Evolutionary conservation across 148 eudicot species (phyloP), one percentile per base, ranked within the genome.

Genomic region (Cornus controversa): DNA sequence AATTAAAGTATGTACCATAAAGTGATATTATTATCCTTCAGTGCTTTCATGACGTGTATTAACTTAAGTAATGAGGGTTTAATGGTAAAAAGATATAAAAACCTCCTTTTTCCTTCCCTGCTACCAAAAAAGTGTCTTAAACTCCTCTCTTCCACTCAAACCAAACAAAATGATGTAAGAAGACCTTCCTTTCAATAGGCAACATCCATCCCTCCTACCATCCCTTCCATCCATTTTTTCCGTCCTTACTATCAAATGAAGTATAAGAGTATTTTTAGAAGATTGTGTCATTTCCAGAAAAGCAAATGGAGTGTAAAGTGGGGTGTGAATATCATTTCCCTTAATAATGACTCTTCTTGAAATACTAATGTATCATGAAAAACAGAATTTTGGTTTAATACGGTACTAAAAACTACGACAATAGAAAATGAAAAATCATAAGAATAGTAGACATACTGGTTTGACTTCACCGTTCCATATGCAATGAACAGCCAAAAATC

Each of bases 391-490:
- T 1, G 13, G 37, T 8, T 16, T 20, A 64, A 71, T 16, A 10
- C 26, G 64, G 23, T 5, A 40, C 0, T 22, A 27, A 71, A 0
- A 76, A 62, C 20, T 22, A 70, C 29, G 34, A 54, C 5, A 31
- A 31, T 5, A 65, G 25, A 31, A 26, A 70, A 27, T 8, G 40
- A 60, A 60, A 50, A 11, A 23, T 42, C 28, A 70, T 4, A 57
- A 75, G 64, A 50, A 69, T 29, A 24, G 26, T n/a, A 73, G 28
- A 63, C 93, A 65, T 77, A 96, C 98, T 85, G 87, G 90, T 81
- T 93, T 93, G 65, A 96, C 90, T 15, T 96, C 99, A 27, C 98
- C 95, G 58, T 96, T 96, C 90, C 94, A 96, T 20, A 91, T 31
- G 79, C 92, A 92, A 78, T 96, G 99, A 69, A 76, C 85, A 27